Conservation (phyloP, 306 rosid genomes). For the Cucumis sativus region Cucumber_9930_V3 NC_026658.2:20295001-20295500, state of each 20-base stretch:
- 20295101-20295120: constrained; percentile 91
- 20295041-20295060: background rate
- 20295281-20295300: background rate
- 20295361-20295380: constrained; percentile 68
- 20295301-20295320: constrained; percentile 92
- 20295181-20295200: constrained; percentile 94
- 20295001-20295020: background rate
- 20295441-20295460: background rate
- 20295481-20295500: constrained; percentile 1
- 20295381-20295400: constrained; percentile 84
- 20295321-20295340: constrained; percentile 78
- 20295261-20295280: background rate
- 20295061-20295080: constrained; percentile 7
- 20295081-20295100: constrained; percentile 87
- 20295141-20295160: constrained; percentile 77
- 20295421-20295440: background rate
- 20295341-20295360: constrained; percentile 87
- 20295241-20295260: background rate
- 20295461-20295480: background rate
- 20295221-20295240: constrained; percentile 35
- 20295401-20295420: constrained; percentile 20
- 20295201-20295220: constrained; percentile 82
- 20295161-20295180: constrained; percentile 85
- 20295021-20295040: background rate
- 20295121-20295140: constrained; percentile 66